Percentiles rank a stretch among this genome's conserved stretches.
phyloP scores from a whole-genome alignment of 495 filamentous ascomycete genomes.

The Talaromyces borbonicus region DNA sequence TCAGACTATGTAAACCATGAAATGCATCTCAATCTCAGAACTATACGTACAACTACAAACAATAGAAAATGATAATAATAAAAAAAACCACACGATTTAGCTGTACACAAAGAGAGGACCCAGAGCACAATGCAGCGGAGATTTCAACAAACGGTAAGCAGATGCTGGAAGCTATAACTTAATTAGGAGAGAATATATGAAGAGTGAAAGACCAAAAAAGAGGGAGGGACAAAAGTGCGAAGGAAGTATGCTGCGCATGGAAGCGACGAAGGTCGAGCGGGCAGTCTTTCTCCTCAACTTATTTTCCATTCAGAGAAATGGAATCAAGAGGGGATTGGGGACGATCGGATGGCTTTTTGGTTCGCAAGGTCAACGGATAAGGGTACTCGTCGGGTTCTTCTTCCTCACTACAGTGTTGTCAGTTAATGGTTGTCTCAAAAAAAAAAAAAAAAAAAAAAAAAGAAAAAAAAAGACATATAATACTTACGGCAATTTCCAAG shows the following conservation, averaged over 20 bases:
- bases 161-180: too few relatives aligned
- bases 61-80: background rate
- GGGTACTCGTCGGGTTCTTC: conserved; percentile 91
- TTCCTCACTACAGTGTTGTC: conserved; percentile 58
- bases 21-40: conserved; percentile 1
- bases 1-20: conserved; percentile 1
- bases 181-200: too few relatives aligned
- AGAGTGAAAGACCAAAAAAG: too few relatives aligned
- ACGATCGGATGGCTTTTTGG: conserved; percentile 30
- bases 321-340: conserved; percentile 33
- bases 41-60: too few relatives aligned
- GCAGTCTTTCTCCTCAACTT: too few relatives aligned
- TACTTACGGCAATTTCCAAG: conserved; percentile 95
- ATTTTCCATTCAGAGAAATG: conserved; percentile 24
- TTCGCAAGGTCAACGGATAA: conserved; percentile 73
- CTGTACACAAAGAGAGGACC: background rate
- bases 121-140: background rate
- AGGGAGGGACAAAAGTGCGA: background rate
- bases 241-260: too few relatives aligned
- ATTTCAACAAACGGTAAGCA: too few relatives aligned
- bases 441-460: too few relatives aligned
- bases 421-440: too few relatives aligned
- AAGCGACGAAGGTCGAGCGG: too few relatives aligned
- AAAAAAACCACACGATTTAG: background rate
- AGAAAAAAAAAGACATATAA: background rate